These are phyloP conservation scores for Herpetospermum pedunculosum DNA, from an alignment of 306 rosid species.

Conservation along the genomic window DNA sequence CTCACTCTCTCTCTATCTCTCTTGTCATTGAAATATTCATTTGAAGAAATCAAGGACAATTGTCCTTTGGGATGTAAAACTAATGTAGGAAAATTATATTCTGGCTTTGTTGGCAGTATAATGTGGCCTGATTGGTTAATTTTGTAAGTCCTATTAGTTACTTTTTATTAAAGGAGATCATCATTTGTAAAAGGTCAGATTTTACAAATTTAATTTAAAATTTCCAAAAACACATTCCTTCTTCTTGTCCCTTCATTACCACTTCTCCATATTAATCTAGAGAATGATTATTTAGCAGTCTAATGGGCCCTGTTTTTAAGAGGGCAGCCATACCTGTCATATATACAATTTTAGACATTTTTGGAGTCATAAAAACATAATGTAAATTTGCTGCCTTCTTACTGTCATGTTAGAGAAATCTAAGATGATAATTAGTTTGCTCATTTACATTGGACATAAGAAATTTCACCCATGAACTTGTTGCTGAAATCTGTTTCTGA, in stretches of 20 bases:
- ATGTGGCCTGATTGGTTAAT: neutral
- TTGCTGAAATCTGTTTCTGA: neutral
- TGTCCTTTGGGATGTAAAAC: neutral
- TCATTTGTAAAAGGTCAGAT: neutral
- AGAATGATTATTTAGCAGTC: neutral
- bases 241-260: neutral
- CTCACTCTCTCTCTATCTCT: slow-evolving; percentile 11
- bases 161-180: neutral
- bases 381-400: neutral
- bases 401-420: neutral
- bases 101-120: neutral
- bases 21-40: neutral
- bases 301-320: neutral
- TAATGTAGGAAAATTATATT: neutral
- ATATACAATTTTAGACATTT: neutral
- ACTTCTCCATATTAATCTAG: neutral
- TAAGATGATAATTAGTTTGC: neutral
- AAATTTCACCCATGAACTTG: neutral
- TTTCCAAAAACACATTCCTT: neutral
- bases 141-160: neutral
- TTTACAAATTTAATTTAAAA: neutral
- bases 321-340: neutral
- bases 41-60: neutral
- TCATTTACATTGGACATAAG: neutral
- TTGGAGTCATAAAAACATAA: neutral